phyloP scores from a whole-genome alignment of 1,284 basidiomycete species.

The Cutaneotrichosporon sp. region DNA sequence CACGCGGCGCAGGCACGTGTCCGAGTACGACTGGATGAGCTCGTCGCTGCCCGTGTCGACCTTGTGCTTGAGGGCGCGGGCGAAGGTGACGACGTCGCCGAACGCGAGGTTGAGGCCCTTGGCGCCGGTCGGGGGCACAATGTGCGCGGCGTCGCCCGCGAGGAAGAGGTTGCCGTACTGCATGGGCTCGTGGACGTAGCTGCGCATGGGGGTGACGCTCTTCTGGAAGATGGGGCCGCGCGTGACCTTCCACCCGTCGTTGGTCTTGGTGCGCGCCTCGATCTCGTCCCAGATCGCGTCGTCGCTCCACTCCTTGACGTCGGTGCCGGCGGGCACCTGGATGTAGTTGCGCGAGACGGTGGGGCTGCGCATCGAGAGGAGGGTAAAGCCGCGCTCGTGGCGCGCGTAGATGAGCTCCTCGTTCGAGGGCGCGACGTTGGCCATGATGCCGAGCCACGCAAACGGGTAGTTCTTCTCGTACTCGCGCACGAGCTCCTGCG shows the following conservation, averaged over 20 bases:
- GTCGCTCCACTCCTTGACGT: slow-evolving; percentile 25
- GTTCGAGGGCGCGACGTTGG: slow-evolving; percentile 26
- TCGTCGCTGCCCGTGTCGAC: slow-evolving; percentile 18
- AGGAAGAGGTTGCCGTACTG: slow-evolving; percentile 26
- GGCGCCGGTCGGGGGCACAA: slow-evolving; percentile 26
- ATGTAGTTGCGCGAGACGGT: slow-evolving; percentile 27
- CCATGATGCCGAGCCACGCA: slow-evolving; percentile 27
- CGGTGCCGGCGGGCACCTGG: slow-evolving; percentile 24
- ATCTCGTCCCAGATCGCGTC: slow-evolving; percentile 27
- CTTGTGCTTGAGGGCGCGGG: slow-evolving; percentile 25
- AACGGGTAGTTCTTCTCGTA: slow-evolving; percentile 28
- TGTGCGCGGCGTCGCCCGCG: slow-evolving; percentile 28
- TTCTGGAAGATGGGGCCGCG: slow-evolving; percentile 25
- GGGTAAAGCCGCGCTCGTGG: slow-evolving; percentile 22
- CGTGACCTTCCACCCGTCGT: slow-evolving; percentile 26
- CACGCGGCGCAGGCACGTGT: slow-evolving; percentile 23
- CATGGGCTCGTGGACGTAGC: slow-evolving; percentile 29
- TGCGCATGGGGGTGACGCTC: slow-evolving; percentile 27
- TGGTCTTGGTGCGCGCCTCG: slow-evolving; percentile 20
- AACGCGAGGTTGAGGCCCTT: slow-evolving; percentile 28
- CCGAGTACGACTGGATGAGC: slow-evolving; percentile 23
- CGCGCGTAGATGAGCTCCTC: slow-evolving; percentile 29
- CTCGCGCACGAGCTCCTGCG: slow-evolving; percentile 17
- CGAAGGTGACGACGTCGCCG: slow-evolving; percentile 28
- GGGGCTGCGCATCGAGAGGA: slow-evolving; percentile 25